phyloP scores from a whole-genome alignment of 2,329 filamentous ascomycete genomes.

The Phyllosticta citriasiana region DNA sequence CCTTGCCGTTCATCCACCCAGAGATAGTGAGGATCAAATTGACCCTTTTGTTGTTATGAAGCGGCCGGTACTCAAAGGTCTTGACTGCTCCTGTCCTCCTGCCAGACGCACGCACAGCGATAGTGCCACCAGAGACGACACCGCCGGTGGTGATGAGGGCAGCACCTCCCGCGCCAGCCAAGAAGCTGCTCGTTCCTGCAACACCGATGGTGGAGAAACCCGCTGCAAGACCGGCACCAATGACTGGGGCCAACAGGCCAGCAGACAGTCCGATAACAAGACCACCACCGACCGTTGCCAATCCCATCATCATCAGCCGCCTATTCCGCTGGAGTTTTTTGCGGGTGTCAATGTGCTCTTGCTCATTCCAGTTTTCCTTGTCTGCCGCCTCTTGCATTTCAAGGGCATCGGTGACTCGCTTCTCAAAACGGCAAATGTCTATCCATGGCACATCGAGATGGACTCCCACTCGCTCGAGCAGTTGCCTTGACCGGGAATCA shows the following conservation, averaged over 20 bases:
- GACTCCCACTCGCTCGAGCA: constrained; percentile 74
- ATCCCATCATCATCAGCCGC: constrained; percentile 88
- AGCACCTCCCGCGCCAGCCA: constrained; percentile 84
- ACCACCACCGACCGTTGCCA: constrained; percentile 90
- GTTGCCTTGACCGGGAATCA: constrained; percentile 73
- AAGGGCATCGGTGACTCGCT: constrained; percentile 87
- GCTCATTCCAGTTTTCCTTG: constrained; percentile 96
- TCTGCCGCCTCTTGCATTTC: constrained; percentile 95
- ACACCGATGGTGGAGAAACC: constrained; percentile 94
- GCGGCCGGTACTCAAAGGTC: constrained; percentile 91
- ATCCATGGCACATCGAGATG: constrained; percentile 77
- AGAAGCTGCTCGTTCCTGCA: constrained; percentile 75
- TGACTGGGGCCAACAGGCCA: constrained; percentile 82
- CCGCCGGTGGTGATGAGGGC: constrained; percentile 88
- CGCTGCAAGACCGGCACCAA: constrained; percentile 85
- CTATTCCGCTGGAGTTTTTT: constrained; percentile 72
- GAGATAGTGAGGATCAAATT: constrained; percentile 93
- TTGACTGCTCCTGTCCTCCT: constrained; percentile 83
- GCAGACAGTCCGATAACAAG: constrained; percentile 92
- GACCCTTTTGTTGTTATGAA: constrained; percentile 96
- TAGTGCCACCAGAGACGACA: constrained; percentile 74
- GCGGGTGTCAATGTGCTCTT: constrained; percentile 81
- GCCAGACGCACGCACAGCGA: constrained; percentile 76
- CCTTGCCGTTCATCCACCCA: constrained; percentile 97
- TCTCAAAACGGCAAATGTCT: constrained; percentile 94